These are phyloP conservation scores for Annona squamosa DNA, from an alignment of 164 flowering plant genomes.

Conservation along the genomic window DNA sequence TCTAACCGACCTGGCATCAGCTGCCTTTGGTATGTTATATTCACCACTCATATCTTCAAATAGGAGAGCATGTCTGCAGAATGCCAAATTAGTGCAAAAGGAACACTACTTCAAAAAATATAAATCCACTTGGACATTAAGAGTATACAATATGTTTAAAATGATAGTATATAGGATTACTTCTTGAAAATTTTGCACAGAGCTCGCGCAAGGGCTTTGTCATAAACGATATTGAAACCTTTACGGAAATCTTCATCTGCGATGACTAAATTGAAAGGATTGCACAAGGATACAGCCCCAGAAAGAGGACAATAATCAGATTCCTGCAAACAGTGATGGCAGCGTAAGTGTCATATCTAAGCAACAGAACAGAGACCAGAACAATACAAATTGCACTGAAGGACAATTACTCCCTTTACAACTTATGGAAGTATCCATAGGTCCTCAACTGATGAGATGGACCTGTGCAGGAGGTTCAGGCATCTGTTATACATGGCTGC, in stretches of 20 bases:
- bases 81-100: constrained; percentile 1
- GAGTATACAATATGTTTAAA: not conserved
- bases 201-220: constrained; percentile 62
- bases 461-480: not conserved
- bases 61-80: constrained; percentile 60
- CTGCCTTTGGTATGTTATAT: constrained; percentile 59
- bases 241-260: constrained; percentile 84
- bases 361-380: constrained; percentile 3
- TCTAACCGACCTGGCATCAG: constrained; percentile 67
- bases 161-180: constrained; percentile 25
- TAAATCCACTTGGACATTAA: not conserved
- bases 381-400: not conserved
- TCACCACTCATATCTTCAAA: constrained; percentile 83
- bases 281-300: constrained; percentile 90
- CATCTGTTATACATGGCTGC: not conserved
- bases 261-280: constrained; percentile 85
- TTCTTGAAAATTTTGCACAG: constrained; percentile 70
- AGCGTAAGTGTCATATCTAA: constrained; percentile 8
- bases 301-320: constrained; percentile 63
- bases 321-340: constrained; percentile 48
- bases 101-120: not conserved
- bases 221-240: constrained; percentile 85
- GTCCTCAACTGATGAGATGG: not conserved
- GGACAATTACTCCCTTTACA: not conserved
- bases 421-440: not conserved